These are phyloP conservation scores for Trypethelium eluteriae DNA, from an alignment of 495 filamentous ascomycete genomes.

Conservation along the genomic window DNA sequence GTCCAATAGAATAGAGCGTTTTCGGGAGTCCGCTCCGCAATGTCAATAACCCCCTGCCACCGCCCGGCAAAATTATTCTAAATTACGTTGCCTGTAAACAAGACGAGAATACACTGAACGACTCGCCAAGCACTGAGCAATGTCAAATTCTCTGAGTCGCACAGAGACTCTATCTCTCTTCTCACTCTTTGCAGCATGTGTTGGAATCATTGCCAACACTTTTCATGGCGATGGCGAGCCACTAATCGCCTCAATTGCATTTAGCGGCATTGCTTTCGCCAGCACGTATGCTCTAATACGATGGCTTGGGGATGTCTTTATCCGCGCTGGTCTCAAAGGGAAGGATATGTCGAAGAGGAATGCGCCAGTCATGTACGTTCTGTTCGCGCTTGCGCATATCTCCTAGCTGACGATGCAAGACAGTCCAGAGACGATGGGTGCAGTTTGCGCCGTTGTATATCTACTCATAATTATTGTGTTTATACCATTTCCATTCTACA, in stretches of 20 bases:
- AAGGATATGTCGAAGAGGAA: conserved; percentile 78
- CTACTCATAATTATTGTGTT: conserved; percentile 79
- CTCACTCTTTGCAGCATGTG: conserved; percentile 58
- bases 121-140: not conserved
- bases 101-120: not conserved
- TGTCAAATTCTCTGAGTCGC: conserved; percentile 47
- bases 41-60: not conserved
- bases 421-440: conserved; percentile 96
- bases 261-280: conserved; percentile 76
- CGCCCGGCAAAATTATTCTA: conserved; percentile 7
- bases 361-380: conserved; percentile 61
- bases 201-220: conserved; percentile 70
- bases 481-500: conserved; percentile 94
- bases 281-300: conserved; percentile 73
- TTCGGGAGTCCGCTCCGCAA: not conserved
- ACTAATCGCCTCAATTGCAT: conserved; percentile 75
- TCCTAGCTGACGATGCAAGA: conserved; percentile 20
- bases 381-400: conserved; percentile 10
- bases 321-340: conserved; percentile 82
- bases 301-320: conserved; percentile 91
- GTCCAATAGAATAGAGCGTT: too few relatives aligned
- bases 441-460: conserved; percentile 86
- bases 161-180: conserved; percentile 65
- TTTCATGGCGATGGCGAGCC: conserved; percentile 82
- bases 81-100: conserved; percentile 6